These are phyloP conservation scores for Pseudogymnoascus sp. DNA, from an alignment of 2,329 filamentous ascomycete genomes.

Conservation along the genomic window DNA sequence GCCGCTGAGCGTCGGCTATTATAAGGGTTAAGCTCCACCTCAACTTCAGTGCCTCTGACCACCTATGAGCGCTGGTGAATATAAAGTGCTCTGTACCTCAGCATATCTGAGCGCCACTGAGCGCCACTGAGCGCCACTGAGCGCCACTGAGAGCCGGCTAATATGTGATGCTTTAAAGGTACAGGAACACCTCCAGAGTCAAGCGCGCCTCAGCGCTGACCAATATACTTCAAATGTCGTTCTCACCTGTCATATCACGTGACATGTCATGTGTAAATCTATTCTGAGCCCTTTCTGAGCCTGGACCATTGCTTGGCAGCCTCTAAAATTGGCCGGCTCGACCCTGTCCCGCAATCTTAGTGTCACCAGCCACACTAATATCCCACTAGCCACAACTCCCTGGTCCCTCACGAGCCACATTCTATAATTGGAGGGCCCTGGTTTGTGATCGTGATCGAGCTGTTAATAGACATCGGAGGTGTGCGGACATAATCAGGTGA, in stretches of 20 bases:
- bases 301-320: neutral
- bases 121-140: neutral
- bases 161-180: too few species aligned
- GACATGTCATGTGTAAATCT: neutral
- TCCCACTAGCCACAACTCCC: neutral
- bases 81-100: too few species aligned
- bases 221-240: neutral
- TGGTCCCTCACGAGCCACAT: neutral
- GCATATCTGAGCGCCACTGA: neutral
- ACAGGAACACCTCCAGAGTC: too few species aligned
- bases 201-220: neutral
- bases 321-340: neutral
- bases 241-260: neutral
- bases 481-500: neutral
- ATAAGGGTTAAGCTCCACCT: too few species aligned
- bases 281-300: neutral
- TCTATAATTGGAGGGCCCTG: constrained; percentile 4
- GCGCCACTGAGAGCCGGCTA: neutral
- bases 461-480: neutral
- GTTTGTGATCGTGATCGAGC: neutral
- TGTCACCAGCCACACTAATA: neutral
- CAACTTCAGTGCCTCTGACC: too few species aligned
- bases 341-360: constrained; percentile 3
- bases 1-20: too few species aligned
- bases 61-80: too few species aligned